Percentiles rank a stretch among this genome's conserved stretches.
phyloP scores from a whole-genome alignment of 192 early-diverging fungal species.

The Jimgerdemannia flammicorona region DNA sequence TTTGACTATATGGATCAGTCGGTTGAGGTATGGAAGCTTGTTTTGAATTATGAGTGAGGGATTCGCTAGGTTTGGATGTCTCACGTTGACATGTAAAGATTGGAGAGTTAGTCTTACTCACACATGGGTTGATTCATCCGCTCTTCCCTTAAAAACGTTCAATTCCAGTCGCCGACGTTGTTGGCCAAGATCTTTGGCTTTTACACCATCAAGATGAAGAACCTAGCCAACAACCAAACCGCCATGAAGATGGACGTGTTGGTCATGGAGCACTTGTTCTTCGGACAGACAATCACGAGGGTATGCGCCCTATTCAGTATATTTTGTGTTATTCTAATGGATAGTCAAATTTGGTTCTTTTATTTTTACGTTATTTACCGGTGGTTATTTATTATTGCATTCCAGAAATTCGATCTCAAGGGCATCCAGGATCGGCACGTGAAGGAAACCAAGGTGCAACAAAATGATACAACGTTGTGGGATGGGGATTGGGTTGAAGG shows the following conservation, averaged over 20 bases:
- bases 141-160: neutral
- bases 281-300: constrained; percentile 59
- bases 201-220: constrained; percentile 82
- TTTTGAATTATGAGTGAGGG: neutral
- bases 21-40: constrained; percentile 23
- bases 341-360: neutral
- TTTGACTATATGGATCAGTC: constrained; percentile 79
- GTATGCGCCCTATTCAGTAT: constrained; percentile 27
- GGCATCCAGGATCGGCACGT: constrained; percentile 65
- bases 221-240: constrained; percentile 59
- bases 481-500: constrained; percentile 74
- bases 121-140: neutral
- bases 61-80: neutral
- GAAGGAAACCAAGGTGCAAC: constrained; percentile 29
- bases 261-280: constrained; percentile 96
- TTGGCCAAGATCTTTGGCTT: constrained; percentile 90
- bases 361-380: neutral
- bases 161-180: constrained; percentile 55
- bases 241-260: constrained; percentile 77
- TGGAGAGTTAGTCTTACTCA: neutral
- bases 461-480: constrained; percentile 48
- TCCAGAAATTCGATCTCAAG: constrained; percentile 73
- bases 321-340: constrained; percentile 6
- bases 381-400: neutral
- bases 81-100: constrained; percentile 18